Percentiles rank a stretch among this genome's conserved stretches.
phyloP scores from a whole-genome alignment of 371 early-diverging fungal genomes.

The Mucor racemosus region DNA sequence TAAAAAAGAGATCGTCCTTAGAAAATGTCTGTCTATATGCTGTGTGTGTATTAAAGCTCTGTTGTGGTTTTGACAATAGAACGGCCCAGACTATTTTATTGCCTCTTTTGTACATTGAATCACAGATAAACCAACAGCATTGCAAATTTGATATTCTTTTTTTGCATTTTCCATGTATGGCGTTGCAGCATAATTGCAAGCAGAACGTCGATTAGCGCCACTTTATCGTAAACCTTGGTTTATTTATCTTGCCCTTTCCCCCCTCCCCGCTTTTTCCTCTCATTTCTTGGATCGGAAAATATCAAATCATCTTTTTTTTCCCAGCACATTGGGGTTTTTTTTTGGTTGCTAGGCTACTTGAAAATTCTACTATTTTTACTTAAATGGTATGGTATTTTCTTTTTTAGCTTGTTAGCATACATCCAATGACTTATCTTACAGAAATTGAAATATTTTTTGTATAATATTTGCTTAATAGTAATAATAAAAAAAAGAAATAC shows the following conservation, averaged over 20 bases:
- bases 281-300: background rate
- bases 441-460: background rate
- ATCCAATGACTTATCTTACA: background rate
- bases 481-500: background rate
- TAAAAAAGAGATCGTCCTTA: background rate
- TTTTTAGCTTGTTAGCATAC: background rate
- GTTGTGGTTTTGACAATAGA: slow-evolving; percentile 9
- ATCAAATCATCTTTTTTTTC: background rate
- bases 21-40: background rate
- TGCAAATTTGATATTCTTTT: background rate
- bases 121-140: slow-evolving; percentile 1
- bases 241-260: background rate
- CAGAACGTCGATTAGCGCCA: background rate
- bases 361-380: background rate
- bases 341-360: background rate
- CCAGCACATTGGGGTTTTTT: background rate
- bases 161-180: background rate
- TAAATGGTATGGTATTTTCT: background rate
- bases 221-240: background rate
- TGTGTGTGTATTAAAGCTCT: background rate
- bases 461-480: background rate
- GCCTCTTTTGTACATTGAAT: slow-evolving; percentile 8
- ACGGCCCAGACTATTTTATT: slow-evolving; percentile 13
- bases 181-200: background rate
- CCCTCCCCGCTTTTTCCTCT: background rate